phyloP scores from a whole-genome alignment of 805 yeast genomes.

The Wickerhamia fluorescens region DNA sequence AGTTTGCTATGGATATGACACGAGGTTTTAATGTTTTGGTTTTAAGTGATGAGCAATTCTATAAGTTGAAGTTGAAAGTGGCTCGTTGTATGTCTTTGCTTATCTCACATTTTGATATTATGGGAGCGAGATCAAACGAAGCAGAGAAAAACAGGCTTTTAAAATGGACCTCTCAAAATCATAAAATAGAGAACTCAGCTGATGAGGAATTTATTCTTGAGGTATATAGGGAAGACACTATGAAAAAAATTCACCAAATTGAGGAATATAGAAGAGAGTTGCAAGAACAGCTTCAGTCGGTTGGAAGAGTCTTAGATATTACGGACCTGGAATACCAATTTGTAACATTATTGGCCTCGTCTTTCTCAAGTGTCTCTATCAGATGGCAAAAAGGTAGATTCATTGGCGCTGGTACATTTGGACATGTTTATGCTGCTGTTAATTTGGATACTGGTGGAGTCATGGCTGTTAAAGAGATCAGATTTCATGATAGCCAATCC shows the following conservation, averaged over 20 bases:
- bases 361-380: constrained; percentile 82
- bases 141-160: constrained; percentile 49
- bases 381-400: constrained; percentile 96
- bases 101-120: constrained; percentile 93
- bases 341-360: constrained; percentile 78
- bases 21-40: constrained; percentile 83
- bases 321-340: constrained; percentile 83
- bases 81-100: constrained; percentile 91
- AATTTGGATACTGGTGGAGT: constrained; percentile 93
- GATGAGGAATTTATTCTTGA: constrained; percentile 34
- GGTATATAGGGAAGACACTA: constrained; percentile 59
- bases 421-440: constrained; percentile 86
- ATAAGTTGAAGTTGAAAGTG: constrained; percentile 66
- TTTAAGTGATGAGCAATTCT: constrained; percentile 69
- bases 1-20: constrained; percentile 92
- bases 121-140: constrained; percentile 92
- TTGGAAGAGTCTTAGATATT: constrained; percentile 87
- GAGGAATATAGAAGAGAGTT: constrained; percentile 48
- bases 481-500: constrained; percentile 81
- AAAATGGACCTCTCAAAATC: constrained; percentile 46
- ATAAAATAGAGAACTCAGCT: constrained; percentile 41
- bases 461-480: constrained; percentile 94
- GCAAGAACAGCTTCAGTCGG: constrained; percentile 38
- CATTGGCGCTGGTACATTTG: constrained; percentile 94
- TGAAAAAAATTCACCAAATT: constrained; percentile 56